Evolutionary conservation across 768 basidiomycete genomes (phyloP).

Genomic region (Tricholoma bakamatsutake): DNA sequence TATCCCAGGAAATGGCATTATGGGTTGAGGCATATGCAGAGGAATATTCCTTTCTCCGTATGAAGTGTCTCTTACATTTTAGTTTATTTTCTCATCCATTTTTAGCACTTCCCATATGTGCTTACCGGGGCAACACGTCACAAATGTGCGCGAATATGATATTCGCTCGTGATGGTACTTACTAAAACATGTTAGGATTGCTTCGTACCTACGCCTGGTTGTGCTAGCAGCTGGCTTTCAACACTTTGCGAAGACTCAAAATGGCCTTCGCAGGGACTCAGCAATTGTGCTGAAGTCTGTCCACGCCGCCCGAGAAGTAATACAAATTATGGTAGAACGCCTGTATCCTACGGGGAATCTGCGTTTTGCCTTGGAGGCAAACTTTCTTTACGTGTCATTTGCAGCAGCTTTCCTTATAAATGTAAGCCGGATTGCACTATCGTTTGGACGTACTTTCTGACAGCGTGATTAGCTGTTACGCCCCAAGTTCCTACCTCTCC

Average conservation of each 20-base stretch:
- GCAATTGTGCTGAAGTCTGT: constrained; percentile 43
- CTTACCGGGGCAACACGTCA: constrained; percentile 38
- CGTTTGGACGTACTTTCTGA: background rate
- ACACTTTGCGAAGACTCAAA: constrained; percentile 33
- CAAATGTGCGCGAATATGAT: constrained; percentile 28
- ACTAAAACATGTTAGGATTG: constrained; percentile 30
- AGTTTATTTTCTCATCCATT: background rate
- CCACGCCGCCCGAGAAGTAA: constrained; percentile 49
- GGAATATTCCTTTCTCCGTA: constrained; percentile 30
- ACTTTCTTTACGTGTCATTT: constrained; percentile 49
- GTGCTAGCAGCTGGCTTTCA: constrained; percentile 53
- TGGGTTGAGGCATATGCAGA: constrained; percentile 39
- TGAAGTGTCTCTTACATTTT: constrained; percentile 9
- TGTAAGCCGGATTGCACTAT: constrained; percentile 27
- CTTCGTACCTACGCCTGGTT: constrained; percentile 50
- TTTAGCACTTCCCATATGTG: constrained; percentile 36
- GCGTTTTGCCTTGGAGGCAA: constrained; percentile 49
- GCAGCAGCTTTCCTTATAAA: constrained; percentile 58
- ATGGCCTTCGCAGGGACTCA: constrained; percentile 34
- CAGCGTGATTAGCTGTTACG: constrained; percentile 38
- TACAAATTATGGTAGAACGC: constrained; percentile 45
- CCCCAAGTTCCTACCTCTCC: constrained; percentile 38
- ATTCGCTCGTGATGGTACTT: constrained; percentile 2
- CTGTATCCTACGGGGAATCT: constrained; percentile 50
- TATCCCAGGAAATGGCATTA: constrained; percentile 30